Evolutionary conservation across 2,329 filamentous ascomycete species (phyloP), one percentile per base, ranked within the genome.

Genomic region (Sporothrix sp.): DNA sequence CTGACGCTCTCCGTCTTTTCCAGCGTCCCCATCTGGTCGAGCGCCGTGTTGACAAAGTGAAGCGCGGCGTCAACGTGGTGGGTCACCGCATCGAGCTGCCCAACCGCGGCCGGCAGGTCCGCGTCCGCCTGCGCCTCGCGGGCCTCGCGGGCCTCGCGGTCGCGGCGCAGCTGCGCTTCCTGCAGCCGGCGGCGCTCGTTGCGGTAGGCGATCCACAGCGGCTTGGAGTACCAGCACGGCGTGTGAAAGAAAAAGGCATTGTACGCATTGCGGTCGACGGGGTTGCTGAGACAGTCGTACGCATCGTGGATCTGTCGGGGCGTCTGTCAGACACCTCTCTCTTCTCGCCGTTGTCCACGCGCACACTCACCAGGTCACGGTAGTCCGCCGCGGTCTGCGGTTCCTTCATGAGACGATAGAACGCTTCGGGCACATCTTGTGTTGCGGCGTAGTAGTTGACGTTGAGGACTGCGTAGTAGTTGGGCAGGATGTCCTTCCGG

Each of bases 161-260:
- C 23, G 30, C 13, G n/a, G 20, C 23, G 38, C 21, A 52, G 21
- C 20, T 37, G 36, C 10, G 16, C 16, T 5, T 42, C 46, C 7
- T 42, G 11, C 10, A 52, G 46, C 16, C 40, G 32, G 2, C 46
- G 33, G 9, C 46, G 46, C 23, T 52, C 40, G n/a, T 50, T 21
- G 25, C 46, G 35, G 30, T 52, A 52, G 18, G 16, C 6, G 8
- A 42, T 21, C 51, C 51, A 52, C 1, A 27, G 46, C 3, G 35
- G 11, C 4, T 36, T 46, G 3, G 51, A 49, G 28, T 50, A 35
- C 45, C 51, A 49, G 51, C 51, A 52, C 25, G 51, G 45, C 7
- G 45, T 30, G 11, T 48, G 27, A 18, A 49, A 49, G 51, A 46
- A 52, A 16, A 49, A 52, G 7, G 28, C 51, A 18, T 50, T 37